These are phyloP conservation scores for Sporothrix globosa DNA, from an alignment of 2,329 filamentous ascomycete genomes.

Conservation along the genomic window DNA sequence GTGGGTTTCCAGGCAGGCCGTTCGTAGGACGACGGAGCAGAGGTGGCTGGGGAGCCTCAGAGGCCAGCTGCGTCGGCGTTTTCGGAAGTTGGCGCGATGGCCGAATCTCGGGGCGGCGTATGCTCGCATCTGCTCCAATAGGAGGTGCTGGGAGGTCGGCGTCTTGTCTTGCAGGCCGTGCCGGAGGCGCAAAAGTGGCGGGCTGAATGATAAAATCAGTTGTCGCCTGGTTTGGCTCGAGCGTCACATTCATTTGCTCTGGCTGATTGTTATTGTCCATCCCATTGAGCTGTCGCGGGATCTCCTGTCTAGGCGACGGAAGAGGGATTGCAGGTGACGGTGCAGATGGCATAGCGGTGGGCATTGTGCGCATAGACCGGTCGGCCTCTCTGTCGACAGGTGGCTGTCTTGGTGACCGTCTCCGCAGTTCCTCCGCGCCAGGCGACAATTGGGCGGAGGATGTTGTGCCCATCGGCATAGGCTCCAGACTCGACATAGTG, in stretches of 20 bases:
- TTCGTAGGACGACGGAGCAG: constrained; percentile 51
- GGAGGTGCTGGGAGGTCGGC: not conserved
- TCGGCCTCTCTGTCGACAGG: constrained; percentile 21
- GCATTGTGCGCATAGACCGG: not conserved
- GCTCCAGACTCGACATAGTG: constrained; percentile 38
- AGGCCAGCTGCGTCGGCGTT: constrained; percentile 41
- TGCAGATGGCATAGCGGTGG: not conserved
- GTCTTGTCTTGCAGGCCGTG: not conserved
- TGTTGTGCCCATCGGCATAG: constrained; percentile 45
- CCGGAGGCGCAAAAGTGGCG: not conserved
- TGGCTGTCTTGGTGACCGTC: constrained; percentile 54
- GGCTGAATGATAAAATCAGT: constrained; percentile 10
- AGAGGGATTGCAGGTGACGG: constrained; percentile 28
- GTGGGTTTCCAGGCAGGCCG: constrained; percentile 55
- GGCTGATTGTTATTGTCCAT: constrained; percentile 19
- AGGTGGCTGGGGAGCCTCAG: constrained; percentile 46
- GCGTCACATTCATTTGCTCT: constrained; percentile 7
- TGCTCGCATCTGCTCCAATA: not conserved
- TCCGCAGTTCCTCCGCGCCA: constrained; percentile 53
- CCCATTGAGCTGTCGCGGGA: not conserved
- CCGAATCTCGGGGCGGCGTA: constrained; percentile 38
- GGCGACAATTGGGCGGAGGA: constrained; percentile 58
- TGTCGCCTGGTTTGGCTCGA: constrained; percentile 12
- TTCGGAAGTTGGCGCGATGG: constrained; percentile 42
- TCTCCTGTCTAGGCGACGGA: constrained; percentile 20